Evolutionary conservation across 495 filamentous ascomycete species (phyloP).

Genomic region (Venustampulla echinocandica): DNA sequence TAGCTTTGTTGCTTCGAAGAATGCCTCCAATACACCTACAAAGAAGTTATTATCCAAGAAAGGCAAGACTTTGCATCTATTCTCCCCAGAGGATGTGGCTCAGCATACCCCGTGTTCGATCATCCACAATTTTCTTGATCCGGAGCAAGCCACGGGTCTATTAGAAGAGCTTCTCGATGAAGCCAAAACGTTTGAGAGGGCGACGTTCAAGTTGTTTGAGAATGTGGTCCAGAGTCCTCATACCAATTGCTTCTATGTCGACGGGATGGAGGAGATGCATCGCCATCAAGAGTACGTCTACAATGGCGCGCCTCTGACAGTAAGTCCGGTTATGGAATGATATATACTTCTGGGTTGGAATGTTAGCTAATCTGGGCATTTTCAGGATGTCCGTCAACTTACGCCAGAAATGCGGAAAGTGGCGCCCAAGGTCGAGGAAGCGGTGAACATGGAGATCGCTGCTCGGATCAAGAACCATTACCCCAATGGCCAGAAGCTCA

Average conservation of each 20-base stretch:
- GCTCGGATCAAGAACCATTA: slow-evolving; percentile 51
- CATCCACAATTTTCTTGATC: slow-evolving; percentile 80
- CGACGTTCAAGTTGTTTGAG: slow-evolving; percentile 78
- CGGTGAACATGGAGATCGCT: slow-evolving; percentile 67
- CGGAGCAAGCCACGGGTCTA: slow-evolving; percentile 59
- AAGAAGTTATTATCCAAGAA: slow-evolving; percentile 54
- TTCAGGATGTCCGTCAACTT: slow-evolving; percentile 61
- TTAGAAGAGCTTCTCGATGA: slow-evolving; percentile 70
- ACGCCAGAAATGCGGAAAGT: slow-evolving; percentile 62
- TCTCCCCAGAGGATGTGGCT: slow-evolving; percentile 66
- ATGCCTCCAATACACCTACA: slow-evolving; percentile 18
- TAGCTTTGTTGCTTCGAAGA: slow-evolving; percentile 37
- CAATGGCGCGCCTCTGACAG: slow-evolving; percentile 61
- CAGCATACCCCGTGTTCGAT: slow-evolving; percentile 79
- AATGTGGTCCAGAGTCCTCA: slow-evolving; percentile 75
- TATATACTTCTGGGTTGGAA: too few species aligned
- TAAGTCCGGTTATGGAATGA: slow-evolving; percentile 25
- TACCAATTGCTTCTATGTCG: slow-evolving; percentile 73
- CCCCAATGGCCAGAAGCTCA: slow-evolving; percentile 50
- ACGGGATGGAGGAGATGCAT: slow-evolving; percentile 38
- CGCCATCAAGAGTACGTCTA: slow-evolving; percentile 71
- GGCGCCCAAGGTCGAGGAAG: slow-evolving; percentile 53
- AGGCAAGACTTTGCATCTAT: slow-evolving; percentile 76
- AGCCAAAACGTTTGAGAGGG: slow-evolving; percentile 60
- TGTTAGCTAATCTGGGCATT: slow-evolving; percentile 2